These are phyloP conservation scores for Apodospora peruviana DNA, from an alignment of 495 filamentous ascomycete species.

Conservation along the genomic window DNA sequence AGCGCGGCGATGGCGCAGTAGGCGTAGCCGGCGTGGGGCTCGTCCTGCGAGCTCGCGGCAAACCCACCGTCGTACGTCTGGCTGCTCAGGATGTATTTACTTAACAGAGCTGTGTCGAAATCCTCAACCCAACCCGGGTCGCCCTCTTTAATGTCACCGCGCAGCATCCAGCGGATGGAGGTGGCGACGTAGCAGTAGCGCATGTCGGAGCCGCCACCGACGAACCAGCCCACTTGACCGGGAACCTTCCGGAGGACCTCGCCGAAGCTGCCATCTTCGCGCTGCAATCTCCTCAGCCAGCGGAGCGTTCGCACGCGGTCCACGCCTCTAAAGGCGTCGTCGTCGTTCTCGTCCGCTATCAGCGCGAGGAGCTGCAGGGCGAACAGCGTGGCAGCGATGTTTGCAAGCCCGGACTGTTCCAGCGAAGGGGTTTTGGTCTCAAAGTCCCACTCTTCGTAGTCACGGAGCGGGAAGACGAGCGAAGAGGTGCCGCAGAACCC, in stretches of 20 bases:
- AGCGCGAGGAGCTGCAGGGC: conserved; percentile 69
- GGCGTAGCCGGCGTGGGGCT: conserved; percentile 87
- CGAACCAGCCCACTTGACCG: conserved; percentile 36
- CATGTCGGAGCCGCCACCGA: conserved; percentile 78
- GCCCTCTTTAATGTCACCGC: conserved; percentile 49
- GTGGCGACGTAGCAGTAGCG: conserved; percentile 80
- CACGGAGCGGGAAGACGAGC: conserved; percentile 29
- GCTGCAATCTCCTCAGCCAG: conserved; percentile 75
- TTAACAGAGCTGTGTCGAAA: conserved; percentile 66
- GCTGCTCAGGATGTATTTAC: conserved; percentile 61
- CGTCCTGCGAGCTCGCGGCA: conserved; percentile 70
- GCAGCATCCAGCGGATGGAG: conserved; percentile 75
- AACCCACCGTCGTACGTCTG: conserved; percentile 84
- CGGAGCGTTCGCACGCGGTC: conserved; percentile 59
- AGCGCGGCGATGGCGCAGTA: conserved; percentile 79
- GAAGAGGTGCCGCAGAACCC: conserved; percentile 73
- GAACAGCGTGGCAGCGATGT: conserved; percentile 81
- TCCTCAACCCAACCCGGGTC: conserved; percentile 56
- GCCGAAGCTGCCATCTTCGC: conserved; percentile 84
- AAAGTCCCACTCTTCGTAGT: conserved; percentile 28
- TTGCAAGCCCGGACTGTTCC: conserved; percentile 68
- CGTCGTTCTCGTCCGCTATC: conserved; percentile 60
- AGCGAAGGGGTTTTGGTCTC: conserved; percentile 28
- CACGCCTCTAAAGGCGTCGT: conserved; percentile 45
- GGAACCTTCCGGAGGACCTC: conserved; percentile 58